These are phyloP conservation scores for Amanita rimosa DNA, from an alignment of 768 basidiomycete species.

Conservation along the genomic window DNA sequence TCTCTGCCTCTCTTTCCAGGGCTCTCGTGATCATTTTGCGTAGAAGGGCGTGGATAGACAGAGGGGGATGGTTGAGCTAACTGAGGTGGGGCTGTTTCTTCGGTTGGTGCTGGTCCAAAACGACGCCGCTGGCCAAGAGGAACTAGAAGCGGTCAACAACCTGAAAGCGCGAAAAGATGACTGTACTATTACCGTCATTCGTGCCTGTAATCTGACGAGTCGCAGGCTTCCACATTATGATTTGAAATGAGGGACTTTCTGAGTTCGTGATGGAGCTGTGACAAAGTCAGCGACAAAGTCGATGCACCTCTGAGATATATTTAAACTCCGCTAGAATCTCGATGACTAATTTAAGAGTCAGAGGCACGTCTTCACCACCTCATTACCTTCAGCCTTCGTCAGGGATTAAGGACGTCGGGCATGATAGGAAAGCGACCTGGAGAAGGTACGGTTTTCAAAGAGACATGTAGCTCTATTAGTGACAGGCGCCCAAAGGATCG, in stretches of 20 bases:
- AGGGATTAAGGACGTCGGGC: neutral
- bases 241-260: constrained; percentile 22
- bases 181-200: constrained; percentile 61
- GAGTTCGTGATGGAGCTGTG: constrained; percentile 18
- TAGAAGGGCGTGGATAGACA: constrained; percentile 61
- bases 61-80: constrained; percentile 82
- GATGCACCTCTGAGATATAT: constrained; percentile 9
- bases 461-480: neutral
- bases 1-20: constrained; percentile 55
- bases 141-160: constrained; percentile 25
- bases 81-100: constrained; percentile 74
- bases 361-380: neutral
- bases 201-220: constrained; percentile 87
- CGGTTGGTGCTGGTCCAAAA: constrained; percentile 80
- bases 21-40: constrained; percentile 39
- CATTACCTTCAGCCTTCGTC: neutral
- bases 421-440: constrained; percentile 29
- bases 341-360: constrained; percentile 6
- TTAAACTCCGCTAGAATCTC: constrained; percentile 17
- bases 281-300: constrained; percentile 17
- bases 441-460: constrained; percentile 21
- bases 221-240: constrained; percentile 78
- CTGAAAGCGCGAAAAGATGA: constrained; percentile 5
- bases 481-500: neutral
- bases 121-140: constrained; percentile 84